phyloP scores from a whole-genome alignment of 129 eudicot genomes.

The Calendula officinalis region DNA sequence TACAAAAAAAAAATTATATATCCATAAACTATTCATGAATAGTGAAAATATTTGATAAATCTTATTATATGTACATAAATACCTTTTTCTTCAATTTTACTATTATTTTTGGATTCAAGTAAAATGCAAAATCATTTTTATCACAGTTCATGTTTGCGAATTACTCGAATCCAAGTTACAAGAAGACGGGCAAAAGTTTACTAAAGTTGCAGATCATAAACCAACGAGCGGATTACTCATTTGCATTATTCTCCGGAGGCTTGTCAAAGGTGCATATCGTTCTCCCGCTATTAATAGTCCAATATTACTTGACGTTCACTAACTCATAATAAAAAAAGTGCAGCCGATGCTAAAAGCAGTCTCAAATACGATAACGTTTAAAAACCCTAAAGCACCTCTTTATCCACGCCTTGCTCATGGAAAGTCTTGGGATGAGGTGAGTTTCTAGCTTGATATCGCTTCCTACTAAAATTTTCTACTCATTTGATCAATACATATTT shows the following conservation, averaged over 20 bases:
- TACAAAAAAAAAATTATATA: no score
- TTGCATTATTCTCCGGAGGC: slow-evolving; percentile 76
- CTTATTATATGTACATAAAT: no score
- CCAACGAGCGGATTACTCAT: slow-evolving; percentile 75
- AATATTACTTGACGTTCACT: neutral
- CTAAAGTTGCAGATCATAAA: slow-evolving; percentile 61
- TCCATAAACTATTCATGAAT: no score
- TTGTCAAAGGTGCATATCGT: slow-evolving; percentile 46
- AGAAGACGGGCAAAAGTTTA: slow-evolving; percentile 55
- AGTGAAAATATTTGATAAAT: no score
- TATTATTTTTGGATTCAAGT: neutral
- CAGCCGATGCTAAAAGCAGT: slow-evolving; percentile 71
- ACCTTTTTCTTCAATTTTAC: neutral
- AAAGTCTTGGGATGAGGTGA: slow-evolving; percentile 73
- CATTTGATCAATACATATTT: no score
- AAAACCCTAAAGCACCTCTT: slow-evolving; percentile 72
- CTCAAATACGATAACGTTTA: slow-evolving; percentile 54
- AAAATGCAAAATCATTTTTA: neutral
- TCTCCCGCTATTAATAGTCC: neutral
- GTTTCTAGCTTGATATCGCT: no score
- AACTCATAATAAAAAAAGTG: slow-evolving; percentile 8
- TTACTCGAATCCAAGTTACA: slow-evolving; percentile 41
- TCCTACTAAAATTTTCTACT: no score
- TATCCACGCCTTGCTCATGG: slow-evolving; percentile 84
- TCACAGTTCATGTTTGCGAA: slow-evolving; percentile 59